These are phyloP conservation scores for Botryotinia convoluta DNA, from an alignment of 2,329 filamentous ascomycete genomes.

Conservation along the genomic window DNA sequence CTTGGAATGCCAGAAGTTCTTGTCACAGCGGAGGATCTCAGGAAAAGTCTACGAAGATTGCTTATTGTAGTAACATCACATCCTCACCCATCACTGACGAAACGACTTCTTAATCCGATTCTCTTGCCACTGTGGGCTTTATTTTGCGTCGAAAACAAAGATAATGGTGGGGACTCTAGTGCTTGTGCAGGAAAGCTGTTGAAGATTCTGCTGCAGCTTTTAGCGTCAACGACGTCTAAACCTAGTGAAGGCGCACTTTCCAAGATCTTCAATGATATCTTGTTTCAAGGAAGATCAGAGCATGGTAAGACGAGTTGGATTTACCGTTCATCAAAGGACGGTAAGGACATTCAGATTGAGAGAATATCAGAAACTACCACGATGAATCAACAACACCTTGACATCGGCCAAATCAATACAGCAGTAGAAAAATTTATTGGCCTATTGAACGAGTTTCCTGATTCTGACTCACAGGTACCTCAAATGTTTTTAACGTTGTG, in stretches of 20 bases:
- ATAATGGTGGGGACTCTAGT: not conserved
- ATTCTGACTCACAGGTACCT: constrained; percentile 47
- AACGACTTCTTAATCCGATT: constrained; percentile 57
- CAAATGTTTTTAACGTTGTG: constrained; percentile 60
- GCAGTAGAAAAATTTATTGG: constrained; percentile 48
- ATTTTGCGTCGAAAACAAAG: constrained; percentile 46
- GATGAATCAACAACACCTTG: not conserved
- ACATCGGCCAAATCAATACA: constrained; percentile 40
- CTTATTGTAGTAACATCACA: constrained; percentile 58
- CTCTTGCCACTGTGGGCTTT: constrained; percentile 58
- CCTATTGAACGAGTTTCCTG: constrained; percentile 45
- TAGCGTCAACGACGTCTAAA: constrained; percentile 42
- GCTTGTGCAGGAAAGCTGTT: constrained; percentile 43
- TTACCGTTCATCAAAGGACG: constrained; percentile 47
- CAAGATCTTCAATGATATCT: constrained; percentile 52
- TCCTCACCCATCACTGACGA: constrained; percentile 64
- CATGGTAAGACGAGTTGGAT: constrained; percentile 47
- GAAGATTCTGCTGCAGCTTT: constrained; percentile 56
- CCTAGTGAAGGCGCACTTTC: constrained; percentile 44
- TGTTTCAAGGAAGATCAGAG: constrained; percentile 50
- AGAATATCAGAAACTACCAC: constrained; percentile 22
- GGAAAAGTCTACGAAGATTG: constrained; percentile 53
- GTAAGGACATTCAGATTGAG: constrained; percentile 51
- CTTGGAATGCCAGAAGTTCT: constrained; percentile 27
- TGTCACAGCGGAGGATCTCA: constrained; percentile 48